Conservation (phyloP, 2,329 filamentous ascomycete genomes). For the Achaetomium macrosporum region DNA sequence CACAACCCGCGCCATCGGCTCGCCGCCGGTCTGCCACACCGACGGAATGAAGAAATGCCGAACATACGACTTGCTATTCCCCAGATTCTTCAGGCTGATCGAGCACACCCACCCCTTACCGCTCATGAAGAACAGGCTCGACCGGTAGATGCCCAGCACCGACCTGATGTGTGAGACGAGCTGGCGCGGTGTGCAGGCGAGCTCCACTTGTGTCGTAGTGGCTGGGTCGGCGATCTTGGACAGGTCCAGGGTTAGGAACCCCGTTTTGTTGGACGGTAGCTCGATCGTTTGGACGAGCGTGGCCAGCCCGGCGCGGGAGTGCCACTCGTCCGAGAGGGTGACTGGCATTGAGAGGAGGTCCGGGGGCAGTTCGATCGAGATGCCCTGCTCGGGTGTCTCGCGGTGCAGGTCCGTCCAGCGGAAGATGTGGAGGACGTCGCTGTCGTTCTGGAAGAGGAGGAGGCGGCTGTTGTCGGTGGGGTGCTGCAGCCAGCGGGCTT, state of each 20-base stretch:
- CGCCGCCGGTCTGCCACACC: constrained; percentile 19
- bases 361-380: constrained; percentile 5
- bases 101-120: constrained; percentile 23
- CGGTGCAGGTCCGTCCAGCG: constrained; percentile 9
- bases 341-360: constrained; percentile 1
- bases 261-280: constrained; percentile 6
- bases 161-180: constrained; percentile 6
- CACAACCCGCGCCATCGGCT: constrained; percentile 15
- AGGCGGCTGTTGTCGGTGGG: constrained; percentile 11
- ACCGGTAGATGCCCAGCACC: constrained; percentile 16
- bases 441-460: constrained; percentile 10
- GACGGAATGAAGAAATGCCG: constrained; percentile 23
- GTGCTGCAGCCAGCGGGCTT: constrained; percentile 14
- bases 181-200: background rate
- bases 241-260: constrained; percentile 14
- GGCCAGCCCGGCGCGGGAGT: constrained; percentile 5
- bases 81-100: constrained; percentile 14
- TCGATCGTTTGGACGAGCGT: constrained; percentile 7
- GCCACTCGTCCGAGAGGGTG: constrained; percentile 11
- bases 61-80: constrained; percentile 8
- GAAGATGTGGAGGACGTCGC: constrained; percentile 12
- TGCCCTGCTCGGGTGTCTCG: constrained; percentile 5
- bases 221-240: background rate
- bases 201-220: background rate
- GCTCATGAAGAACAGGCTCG: constrained; percentile 19